Evolutionary conservation across 345 rosid genomes (phyloP).

Genomic region (Boechera retrofracta): DNA sequence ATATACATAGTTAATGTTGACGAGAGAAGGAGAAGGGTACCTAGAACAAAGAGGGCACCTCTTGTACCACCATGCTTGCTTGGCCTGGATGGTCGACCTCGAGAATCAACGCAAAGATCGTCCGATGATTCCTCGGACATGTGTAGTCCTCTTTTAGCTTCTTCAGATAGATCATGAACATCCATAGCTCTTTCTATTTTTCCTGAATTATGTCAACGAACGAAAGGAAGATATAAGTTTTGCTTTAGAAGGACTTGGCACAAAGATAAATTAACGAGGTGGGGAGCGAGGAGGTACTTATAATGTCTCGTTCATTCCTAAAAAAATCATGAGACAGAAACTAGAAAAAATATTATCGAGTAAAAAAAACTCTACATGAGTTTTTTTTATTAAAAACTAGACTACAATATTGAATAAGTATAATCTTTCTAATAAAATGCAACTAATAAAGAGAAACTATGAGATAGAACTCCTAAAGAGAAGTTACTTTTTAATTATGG

Average conservation of each 20-base stretch:
- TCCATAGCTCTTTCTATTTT: constrained; percentile 31
- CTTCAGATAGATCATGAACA: constrained; percentile 39
- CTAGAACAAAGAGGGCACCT: constrained; percentile 74
- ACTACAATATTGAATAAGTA: background rate
- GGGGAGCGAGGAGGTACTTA: constrained; percentile 44
- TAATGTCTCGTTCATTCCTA: constrained; percentile 35
- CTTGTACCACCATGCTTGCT: constrained; percentile 72
- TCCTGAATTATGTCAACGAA: constrained; percentile 22
- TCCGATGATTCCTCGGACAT: constrained; percentile 40
- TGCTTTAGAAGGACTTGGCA: constrained; percentile 38
- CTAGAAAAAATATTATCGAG: constrained; percentile 16
- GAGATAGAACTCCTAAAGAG: background rate
- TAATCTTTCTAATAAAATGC: background rate
- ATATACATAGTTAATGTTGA: background rate
- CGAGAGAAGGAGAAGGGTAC: constrained; percentile 43
- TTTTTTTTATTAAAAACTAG: background rate
- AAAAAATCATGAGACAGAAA: constrained; percentile 1
- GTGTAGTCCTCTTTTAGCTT: constrained; percentile 43
- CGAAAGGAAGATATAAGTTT: constrained; percentile 27
- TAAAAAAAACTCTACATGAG: background rate
- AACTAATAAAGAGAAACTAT: background rate
- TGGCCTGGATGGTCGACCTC: constrained; percentile 61
- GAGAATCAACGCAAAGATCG: constrained; percentile 62
- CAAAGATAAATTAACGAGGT: constrained; percentile 36
- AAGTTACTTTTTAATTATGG: background rate